A percentile compares a stretch with the other conserved stretches of the same genome.
Evolutionary conservation across 2,329 filamentous ascomycete genomes (phyloP).

Genomic region (Claviceps sp.): DNA sequence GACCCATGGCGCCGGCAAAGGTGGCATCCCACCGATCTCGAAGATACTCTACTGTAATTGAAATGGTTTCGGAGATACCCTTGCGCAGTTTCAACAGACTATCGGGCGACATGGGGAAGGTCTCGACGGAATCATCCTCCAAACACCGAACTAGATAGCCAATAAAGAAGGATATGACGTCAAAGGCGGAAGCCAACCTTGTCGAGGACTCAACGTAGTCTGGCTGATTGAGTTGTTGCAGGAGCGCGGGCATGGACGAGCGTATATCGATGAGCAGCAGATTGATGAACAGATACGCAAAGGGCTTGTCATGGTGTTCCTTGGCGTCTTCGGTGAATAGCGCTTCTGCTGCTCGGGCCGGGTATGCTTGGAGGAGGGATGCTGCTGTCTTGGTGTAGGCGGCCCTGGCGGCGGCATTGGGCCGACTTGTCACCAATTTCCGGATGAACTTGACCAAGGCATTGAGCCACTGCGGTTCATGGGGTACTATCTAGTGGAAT

Average conservation of each 20-base stretch:
- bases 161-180: conserved; percentile 48
- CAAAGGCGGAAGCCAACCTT: conserved; percentile 47
- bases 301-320: conserved; percentile 31
- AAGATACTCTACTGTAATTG: conserved; percentile 49
- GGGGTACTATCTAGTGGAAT: conserved; percentile 29
- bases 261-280: conserved; percentile 54
- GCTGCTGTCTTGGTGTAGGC: conserved; percentile 48
- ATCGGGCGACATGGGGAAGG: conserved; percentile 39
- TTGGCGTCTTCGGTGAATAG: conserved; percentile 37
- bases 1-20: conserved; percentile 45
- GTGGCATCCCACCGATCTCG: conserved; percentile 58
- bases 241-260: conserved; percentile 45
- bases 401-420: conserved; percentile 39
- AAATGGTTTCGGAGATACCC: conserved; percentile 49
- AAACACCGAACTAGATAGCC: conserved; percentile 41
- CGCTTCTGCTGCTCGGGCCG: conserved; percentile 27
- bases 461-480: conserved; percentile 40
- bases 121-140: conserved; percentile 30
- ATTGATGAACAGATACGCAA: conserved; percentile 49
- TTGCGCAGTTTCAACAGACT: conserved; percentile 48
- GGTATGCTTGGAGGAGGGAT: conserved; percentile 43
- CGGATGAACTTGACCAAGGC: conserved; percentile 34
- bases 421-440: conserved; percentile 39
- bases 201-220: conserved; percentile 36
- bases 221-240: conserved; percentile 42